phyloP scores from a whole-genome alignment of 352 stramenopile genomes.

The Globisporangium nodosum region DNA sequence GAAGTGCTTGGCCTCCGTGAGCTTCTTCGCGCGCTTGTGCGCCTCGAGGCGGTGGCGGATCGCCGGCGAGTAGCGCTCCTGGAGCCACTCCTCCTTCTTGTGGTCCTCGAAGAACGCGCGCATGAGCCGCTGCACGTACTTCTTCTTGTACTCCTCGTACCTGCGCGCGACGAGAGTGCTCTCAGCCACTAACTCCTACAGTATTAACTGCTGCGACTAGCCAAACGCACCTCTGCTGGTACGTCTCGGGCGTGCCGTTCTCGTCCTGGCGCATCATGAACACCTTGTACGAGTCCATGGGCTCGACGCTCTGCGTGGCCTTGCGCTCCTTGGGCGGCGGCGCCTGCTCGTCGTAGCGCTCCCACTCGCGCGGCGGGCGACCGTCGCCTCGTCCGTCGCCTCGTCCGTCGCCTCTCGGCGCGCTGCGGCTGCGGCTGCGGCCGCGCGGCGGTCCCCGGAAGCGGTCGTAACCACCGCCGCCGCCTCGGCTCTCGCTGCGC shows the following conservation, averaged over 20 bases:
- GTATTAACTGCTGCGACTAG: neutral
- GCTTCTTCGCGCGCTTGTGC: conserved; percentile 60
- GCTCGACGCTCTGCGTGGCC: conserved; percentile 44
- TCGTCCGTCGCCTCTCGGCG: conserved; percentile 12
- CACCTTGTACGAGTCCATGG: conserved; percentile 80
- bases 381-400: conserved; percentile 1
- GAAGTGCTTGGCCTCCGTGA: conserved; percentile 74
- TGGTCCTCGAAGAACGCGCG: conserved; percentile 83
- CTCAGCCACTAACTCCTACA: neutral
- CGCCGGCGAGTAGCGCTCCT: conserved; percentile 77
- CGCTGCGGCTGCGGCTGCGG: conserved; percentile 32
- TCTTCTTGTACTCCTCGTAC: conserved; percentile 89
- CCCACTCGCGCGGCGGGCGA: conserved; percentile 11
- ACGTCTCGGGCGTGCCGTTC: conserved; percentile 71
- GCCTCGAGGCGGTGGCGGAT: conserved; percentile 62
- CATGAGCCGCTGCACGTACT: conserved; percentile 70
- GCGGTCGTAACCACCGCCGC: conserved; percentile 17
- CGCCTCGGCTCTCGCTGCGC: conserved; percentile 21
- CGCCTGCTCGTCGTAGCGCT: conserved; percentile 13
- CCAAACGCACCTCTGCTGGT: conserved; percentile 47
- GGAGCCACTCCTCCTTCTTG: conserved; percentile 84
- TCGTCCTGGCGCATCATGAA: conserved; percentile 88
- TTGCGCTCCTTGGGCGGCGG: conserved; percentile 22
- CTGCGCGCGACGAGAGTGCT: neutral
- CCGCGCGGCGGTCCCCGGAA: conserved; percentile 15